Evolutionary conservation across 176 grass and related monocot species (phyloP), one percentile per base, ranked within the genome.

Genomic region (Triticum timopheevii): DNA sequence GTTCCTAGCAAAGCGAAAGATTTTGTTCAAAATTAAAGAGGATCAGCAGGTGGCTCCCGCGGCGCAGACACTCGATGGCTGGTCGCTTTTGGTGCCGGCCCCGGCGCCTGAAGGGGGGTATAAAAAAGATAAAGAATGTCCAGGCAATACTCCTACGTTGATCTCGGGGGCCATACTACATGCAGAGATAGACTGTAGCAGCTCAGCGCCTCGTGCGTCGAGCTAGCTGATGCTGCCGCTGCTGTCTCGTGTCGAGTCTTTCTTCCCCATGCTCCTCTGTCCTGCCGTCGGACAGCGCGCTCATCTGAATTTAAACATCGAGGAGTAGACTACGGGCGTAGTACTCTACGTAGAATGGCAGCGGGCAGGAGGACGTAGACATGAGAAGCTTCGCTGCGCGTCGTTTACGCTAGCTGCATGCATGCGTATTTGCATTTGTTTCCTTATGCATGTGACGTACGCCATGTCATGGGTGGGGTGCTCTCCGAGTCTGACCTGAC

Each of bases 111-210:
- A 54, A 35, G 58, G 45, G 31, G 31, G 22, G 28, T 30, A 30
- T 65, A 47, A 27, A 27, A 28, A 68, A 81, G 39, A 49, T 34
- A 86, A 63, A 70, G 66, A 84, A 87, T 84, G 63, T 81, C 90
- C 63, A 85, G 82, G 89, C 89, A 77, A 62, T 30, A n/a, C n/a
- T n/a, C n/a, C n/a, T 77, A 88, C 77, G 86, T 81, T 85, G 86
- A 84, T 84, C 77, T 91, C 69, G 62, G 62, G 68, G 44, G 8
- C n/a, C 6, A 24, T 1, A 35, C n/a, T 27, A 1, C 61, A 9
- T 39, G 38, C 38, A 1, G 17, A 38, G 61, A 34, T 84, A 84
- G 68, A 77, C 86, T 77, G 86, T 68, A 45, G 77, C 7, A 2
- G 38, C 61, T 78, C 38, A 61, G 61, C 0, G 82, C 70, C 90